These are phyloP conservation scores for Micractinium conductrix DNA, from an alignment of 139 green algal species.

Conservation along the genomic window DNA sequence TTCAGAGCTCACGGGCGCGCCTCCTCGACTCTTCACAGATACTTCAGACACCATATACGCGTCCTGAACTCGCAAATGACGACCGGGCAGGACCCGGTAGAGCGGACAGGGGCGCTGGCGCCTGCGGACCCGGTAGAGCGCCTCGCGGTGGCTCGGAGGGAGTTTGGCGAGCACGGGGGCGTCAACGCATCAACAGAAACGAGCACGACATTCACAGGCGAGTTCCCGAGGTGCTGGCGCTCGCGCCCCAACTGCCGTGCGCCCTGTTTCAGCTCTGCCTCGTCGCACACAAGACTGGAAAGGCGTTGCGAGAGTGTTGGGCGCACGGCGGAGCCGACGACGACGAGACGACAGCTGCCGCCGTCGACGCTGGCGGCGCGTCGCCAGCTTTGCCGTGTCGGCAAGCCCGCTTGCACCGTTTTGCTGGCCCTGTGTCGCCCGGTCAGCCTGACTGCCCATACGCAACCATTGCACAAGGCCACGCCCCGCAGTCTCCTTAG, in stretches of 20 bases:
- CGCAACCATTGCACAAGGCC: no score
- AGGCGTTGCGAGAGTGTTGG: not conserved
- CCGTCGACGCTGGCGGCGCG: not conserved
- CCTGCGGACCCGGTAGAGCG: conserved; percentile 1
- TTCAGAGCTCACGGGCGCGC: no score
- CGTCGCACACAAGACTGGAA: not conserved
- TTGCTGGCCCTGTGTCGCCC: no score
- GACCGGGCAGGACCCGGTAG: not conserved
- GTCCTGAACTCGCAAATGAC: no score
- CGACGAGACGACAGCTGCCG: no score
- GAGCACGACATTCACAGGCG: conserved; percentile 64
- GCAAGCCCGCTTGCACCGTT: no score
- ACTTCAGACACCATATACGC: no score
- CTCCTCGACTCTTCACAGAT: no score
- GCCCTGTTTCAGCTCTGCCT: not conserved
- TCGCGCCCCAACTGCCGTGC: not conserved
- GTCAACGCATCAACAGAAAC: conserved; percentile 63
- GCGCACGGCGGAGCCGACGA: no score
- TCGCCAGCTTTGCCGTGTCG: not conserved
- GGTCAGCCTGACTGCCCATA: no score
- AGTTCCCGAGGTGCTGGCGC: not conserved
- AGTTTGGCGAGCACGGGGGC: conserved; percentile 50
- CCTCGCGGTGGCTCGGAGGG: conserved; percentile 20
- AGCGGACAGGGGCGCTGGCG: no score
- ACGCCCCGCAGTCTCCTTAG: no score